Base-by-base conservation (phyloP, 257 asterid genomes). In the Osmanthus fragrans region DNA sequence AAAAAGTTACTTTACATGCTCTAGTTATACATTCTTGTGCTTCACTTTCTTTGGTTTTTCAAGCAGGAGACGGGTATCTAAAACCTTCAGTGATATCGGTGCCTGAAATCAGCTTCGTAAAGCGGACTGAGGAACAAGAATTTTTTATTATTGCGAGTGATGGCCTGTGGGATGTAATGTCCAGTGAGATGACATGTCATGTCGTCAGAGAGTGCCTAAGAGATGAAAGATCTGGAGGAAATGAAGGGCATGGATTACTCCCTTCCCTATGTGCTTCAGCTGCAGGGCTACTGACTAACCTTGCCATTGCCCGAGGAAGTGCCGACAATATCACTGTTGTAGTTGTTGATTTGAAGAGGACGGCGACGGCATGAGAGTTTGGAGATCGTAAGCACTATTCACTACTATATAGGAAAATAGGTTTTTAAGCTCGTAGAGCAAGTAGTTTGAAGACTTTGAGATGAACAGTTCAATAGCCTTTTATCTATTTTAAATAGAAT, bases 121-220 rank as follows among this genome's bases (percentile, higher is more conserved):
- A 18, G 7, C 47, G 85, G 15, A 70, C 74, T 1, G 39, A 4
- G 1, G 80, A 78, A 27, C 82, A 82, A 10, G 85, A 82, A 25
- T 78, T 80, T 36, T 47, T 82, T 7, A 82, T 78, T 11, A 11
- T 82, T 32, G 85, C 82, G 0, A 82, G 82, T 15, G 85, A 82
- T 23, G 85, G 85, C 11, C n/a, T 82, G 9, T 82, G 85, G 85
- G 82, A 82, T 12, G 85, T 82, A 1, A 80, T 82, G 36, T 82
- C 85, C 30, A 82, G 74, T 11, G 80, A 82, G 64, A 82, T 82
- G 5, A 77, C 85, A 0, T 78, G 85, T 40, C 76, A 72, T 47
- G 82, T 82, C 8, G 85, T 81, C 0, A 58, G 80, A 15, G 76
- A 78, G 82, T 82, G 85, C 40, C 66, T 79, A 45, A 73, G 75